phyloP scores from a whole-genome alignment of 805 yeast species.

The Kluyveromyces lactis region DNA sequence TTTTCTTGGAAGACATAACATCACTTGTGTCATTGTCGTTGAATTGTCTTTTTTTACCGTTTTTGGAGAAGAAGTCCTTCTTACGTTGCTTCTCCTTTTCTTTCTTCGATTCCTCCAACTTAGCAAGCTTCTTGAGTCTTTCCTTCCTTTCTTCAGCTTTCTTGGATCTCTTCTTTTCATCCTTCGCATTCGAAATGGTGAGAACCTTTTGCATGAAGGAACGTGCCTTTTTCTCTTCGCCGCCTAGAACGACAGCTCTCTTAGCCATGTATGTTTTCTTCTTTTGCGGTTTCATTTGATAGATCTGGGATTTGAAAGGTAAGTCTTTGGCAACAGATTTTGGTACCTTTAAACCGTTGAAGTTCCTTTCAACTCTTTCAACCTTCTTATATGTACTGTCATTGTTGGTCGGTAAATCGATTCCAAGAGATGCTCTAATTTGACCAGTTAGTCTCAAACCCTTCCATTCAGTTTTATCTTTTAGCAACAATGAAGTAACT shows the following conservation, averaged over 20 bases:
- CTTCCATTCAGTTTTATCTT: constrained; percentile 79
- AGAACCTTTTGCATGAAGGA: constrained; percentile 79
- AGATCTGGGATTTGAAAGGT: constrained; percentile 90
- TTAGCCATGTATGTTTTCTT: constrained; percentile 74
- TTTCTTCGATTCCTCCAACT: constrained; percentile 55
- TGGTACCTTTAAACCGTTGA: constrained; percentile 85
- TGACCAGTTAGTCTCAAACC: constrained; percentile 96
- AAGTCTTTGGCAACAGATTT: constrained; percentile 62
- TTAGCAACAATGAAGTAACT: constrained; percentile 77
- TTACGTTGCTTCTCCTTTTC: constrained; percentile 80
- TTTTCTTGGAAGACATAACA: constrained; percentile 23
- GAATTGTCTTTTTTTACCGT: constrained; percentile 54
- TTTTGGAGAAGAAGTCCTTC: constrained; percentile 73
- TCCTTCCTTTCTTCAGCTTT: constrained; percentile 70
- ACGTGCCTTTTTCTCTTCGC: constrained; percentile 90
- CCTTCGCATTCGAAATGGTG: constrained; percentile 81
- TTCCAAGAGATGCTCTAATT: constrained; percentile 66
- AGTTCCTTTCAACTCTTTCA: constrained; percentile 76
- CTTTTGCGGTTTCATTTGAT: constrained; percentile 79
- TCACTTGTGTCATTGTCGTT: constrained; percentile 21
- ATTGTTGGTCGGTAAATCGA: constrained; percentile 52
- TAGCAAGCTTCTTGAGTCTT: constrained; percentile 66
- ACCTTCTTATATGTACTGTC: constrained; percentile 56
- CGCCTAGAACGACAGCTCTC: constrained; percentile 89
- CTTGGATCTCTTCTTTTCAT: constrained; percentile 61